Conservation (phyloP, 1,284 basidiomycete genomes). For the Kwoniella shivajii region DNA sequence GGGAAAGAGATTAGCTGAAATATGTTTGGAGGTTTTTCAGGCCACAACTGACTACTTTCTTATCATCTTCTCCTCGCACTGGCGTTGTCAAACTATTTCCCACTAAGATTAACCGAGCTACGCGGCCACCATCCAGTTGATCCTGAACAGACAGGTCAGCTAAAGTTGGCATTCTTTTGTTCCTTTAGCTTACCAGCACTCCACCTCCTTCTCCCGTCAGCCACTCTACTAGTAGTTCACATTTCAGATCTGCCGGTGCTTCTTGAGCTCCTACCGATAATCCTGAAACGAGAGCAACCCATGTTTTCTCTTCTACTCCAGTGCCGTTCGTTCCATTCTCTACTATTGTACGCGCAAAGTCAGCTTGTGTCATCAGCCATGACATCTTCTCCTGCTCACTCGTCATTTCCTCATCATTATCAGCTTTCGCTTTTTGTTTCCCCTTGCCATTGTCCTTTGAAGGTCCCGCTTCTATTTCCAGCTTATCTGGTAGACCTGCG, state of each 20-base stretch:
- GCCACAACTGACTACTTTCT: constrained; percentile 63
- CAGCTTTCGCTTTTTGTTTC: constrained; percentile 50
- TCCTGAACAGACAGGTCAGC: constrained; percentile 54
- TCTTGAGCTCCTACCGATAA: constrained; percentile 65
- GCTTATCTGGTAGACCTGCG: constrained; percentile 74
- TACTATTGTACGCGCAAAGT: background rate
- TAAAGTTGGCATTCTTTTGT: background rate
- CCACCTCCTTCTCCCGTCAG: constrained; percentile 81
- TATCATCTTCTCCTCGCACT: constrained; percentile 57
- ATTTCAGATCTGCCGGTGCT: constrained; percentile 67
- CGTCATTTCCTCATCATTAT: constrained; percentile 30
- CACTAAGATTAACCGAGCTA: constrained; percentile 80
- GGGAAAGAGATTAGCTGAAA: background rate
- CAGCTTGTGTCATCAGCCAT: background rate
- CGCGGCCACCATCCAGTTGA: constrained; percentile 65
- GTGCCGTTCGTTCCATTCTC: constrained; percentile 20
- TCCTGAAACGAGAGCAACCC: constrained; percentile 84
- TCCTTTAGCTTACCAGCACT: constrained; percentile 55
- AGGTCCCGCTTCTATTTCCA: constrained; percentile 34
- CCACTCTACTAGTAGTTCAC: constrained; percentile 83
- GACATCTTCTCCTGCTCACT: constrained; percentile 8
- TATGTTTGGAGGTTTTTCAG: background rate
- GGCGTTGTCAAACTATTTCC: constrained; percentile 77
- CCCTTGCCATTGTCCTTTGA: constrained; percentile 52
- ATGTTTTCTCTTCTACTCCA: constrained; percentile 60